Percentiles rank a stretch among this genome's conserved stretches.
Conservation (phyloP, 805 yeast species). For the Torulaspora gathmanii region DNA sequence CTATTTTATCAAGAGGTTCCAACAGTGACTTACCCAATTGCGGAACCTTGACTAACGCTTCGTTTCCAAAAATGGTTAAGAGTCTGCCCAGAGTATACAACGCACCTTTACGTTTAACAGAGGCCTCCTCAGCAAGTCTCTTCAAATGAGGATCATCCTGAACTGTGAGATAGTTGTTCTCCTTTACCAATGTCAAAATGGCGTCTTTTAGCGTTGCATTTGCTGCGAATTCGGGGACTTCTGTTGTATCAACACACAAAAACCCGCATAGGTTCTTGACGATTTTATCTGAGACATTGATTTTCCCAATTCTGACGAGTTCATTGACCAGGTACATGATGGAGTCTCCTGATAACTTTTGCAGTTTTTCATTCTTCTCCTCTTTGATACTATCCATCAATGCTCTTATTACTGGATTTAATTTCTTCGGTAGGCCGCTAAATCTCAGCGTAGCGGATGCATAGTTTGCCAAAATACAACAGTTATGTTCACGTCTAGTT, state of each 20-base stretch:
- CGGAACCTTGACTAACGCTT: constrained; percentile 57
- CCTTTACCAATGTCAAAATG: constrained; percentile 73
- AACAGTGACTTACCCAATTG: constrained; percentile 62
- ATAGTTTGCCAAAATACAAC: constrained; percentile 63
- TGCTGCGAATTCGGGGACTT: constrained; percentile 85
- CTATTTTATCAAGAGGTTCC: constrained; percentile 51
- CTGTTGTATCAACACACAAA: constrained; percentile 90
- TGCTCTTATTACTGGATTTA: constrained; percentile 83
- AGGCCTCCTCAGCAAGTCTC: constrained; percentile 65
- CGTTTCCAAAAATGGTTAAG: constrained; percentile 47
- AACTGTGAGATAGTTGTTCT: constrained; percentile 61
- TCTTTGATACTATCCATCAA: constrained; percentile 87
- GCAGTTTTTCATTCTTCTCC: constrained; percentile 64
- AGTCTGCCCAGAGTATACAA: constrained; percentile 60
- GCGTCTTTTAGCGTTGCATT: constrained; percentile 49
- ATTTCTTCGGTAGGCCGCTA: constrained; percentile 70
- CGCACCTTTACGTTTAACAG: constrained; percentile 81
- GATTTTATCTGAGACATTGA: constrained; percentile 80
- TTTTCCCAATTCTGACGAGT: constrained; percentile 53
- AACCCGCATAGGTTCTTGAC: constrained; percentile 88
- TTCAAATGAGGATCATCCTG: constrained; percentile 58
- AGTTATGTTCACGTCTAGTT: constrained; percentile 46
- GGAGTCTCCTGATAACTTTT: constrained; percentile 63
- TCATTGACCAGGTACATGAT: constrained; percentile 60
- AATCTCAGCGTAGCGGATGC: constrained; percentile 70